Base-by-base conservation (phyloP, 768 basidiomycete genomes). In the Ephemerocybe angulata region DNA sequence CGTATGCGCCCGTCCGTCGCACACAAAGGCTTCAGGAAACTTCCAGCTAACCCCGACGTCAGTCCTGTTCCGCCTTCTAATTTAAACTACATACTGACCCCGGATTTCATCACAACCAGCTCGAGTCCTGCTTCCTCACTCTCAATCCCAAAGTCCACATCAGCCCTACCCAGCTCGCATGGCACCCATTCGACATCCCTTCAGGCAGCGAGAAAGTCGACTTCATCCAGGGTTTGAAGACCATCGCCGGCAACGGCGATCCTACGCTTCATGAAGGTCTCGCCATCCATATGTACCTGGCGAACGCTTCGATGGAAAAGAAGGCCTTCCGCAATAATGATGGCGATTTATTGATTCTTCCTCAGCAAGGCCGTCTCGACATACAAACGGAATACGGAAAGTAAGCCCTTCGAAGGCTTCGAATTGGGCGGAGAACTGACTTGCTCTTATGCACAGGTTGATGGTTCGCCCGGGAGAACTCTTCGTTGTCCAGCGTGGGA, bases 321-420 rank as follows among this genome's bases (percentile, higher is more conserved):
- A 76, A 71, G 60, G 85, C 84, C 2, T 85, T 84, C 65, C 77
- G 76, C 57, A 82, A 84, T 62, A 82, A 74, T 43, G 84, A 86
- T 58, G 85, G 85, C 6, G 84, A 87, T 65, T 79, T 86, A 73
- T 67, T 86, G 63, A 82, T 88, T 61, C 69, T 86, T 17, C 85
- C 85, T 8, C 80, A 86, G 63, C 75, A 80, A 62, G 85, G 86
- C 4, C 73, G 84, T 12, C 67, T 87, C 58, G 84, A 87, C 62
- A 78, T 88, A 38, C 84, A 85, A 66, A 86, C 85, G 2, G 85
- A 88, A 65, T 79, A 83, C 57, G 85, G 85, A 50, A 81, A 76
- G 84, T 84, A 59, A 59, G 81, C 71, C 17, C 3, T 5, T 43
- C 11, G 15, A 27, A 10, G 17, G 3, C 30, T 38, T 25, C 8